Conservation (phyloP, 202 grass and related monocot species). For the Setaria italica region DNA sequence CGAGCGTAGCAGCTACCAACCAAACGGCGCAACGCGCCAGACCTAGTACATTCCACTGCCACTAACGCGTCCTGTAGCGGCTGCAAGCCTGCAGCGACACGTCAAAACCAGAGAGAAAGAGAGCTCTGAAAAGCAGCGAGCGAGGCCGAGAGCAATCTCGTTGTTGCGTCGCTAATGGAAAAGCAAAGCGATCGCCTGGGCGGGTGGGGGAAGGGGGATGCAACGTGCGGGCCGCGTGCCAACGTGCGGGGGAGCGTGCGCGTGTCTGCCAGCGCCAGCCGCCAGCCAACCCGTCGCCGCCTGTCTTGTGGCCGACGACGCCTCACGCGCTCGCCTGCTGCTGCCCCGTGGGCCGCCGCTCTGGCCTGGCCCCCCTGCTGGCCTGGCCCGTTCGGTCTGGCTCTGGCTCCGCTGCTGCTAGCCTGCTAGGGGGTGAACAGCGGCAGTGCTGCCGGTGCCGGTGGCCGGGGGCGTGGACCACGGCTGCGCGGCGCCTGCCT, state of each 20-base stretch:
- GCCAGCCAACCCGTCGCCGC: background rate
- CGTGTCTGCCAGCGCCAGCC: conserved; percentile 24
- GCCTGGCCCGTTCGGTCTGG: background rate
- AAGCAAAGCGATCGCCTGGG: background rate
- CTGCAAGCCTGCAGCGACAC: background rate
- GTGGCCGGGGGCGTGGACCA: conserved; percentile 1
- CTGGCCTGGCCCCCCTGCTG: no score
- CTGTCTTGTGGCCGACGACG: background rate
- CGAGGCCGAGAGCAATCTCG: background rate
- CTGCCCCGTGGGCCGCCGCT: background rate
- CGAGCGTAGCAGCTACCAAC: background rate
- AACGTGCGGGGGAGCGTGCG: conserved; percentile 34
- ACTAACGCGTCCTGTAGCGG: background rate
- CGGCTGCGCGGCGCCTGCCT: background rate
- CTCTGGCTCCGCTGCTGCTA: background rate
- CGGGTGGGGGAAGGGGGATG: background rate
- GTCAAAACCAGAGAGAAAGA: background rate
- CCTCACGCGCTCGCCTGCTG: background rate
- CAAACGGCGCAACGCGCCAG: background rate
- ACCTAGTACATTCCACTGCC: background rate
- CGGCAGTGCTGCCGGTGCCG: background rate
- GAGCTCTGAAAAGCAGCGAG: background rate
- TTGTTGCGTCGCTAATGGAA: background rate
- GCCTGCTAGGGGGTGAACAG: background rate
- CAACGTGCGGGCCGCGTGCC: conserved; percentile 38